phyloP scores from a whole-genome alignment of 225 moss, liverwort and hornwort genomes.

The Physcomitrium patens region DNA sequence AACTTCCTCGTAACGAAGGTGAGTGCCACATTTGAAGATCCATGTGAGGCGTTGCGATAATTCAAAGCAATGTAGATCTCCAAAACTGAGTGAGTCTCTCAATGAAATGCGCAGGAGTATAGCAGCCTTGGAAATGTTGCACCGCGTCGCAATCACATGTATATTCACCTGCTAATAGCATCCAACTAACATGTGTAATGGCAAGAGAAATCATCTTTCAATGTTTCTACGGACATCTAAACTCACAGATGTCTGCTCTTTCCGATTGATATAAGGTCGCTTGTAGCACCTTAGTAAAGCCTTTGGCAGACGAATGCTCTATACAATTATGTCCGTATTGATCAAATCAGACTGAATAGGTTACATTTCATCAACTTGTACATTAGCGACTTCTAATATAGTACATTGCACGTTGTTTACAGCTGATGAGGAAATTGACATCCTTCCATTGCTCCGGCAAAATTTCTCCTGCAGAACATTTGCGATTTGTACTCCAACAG shows the following conservation, averaged over 20 bases:
- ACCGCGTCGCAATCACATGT: too few relatives aligned
- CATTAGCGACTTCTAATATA: slow-evolving; percentile 2
- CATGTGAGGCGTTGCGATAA: not conserved
- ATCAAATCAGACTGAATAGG: too few relatives aligned
- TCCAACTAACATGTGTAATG: not conserved
- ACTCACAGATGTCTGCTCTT: too few relatives aligned
- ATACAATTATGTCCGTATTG: too few relatives aligned
- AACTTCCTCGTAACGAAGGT: slow-evolving; percentile 94
- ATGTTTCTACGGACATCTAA: too few relatives aligned
- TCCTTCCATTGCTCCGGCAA: slow-evolving; percentile 66
- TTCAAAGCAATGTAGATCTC: not conserved
- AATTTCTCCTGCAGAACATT: slow-evolving; percentile 77
- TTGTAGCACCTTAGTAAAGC: too few relatives aligned
- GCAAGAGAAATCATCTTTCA: too few relatives aligned
- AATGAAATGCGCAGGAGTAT: not conserved
- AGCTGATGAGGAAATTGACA: slow-evolving; percentile 84
- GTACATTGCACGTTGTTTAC: slow-evolving; percentile 12
- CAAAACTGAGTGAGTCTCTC: not conserved
- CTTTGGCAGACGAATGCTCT: too few relatives aligned
- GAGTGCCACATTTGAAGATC: not conserved
- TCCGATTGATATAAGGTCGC: too few relatives aligned
- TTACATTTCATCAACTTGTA: too few relatives aligned
- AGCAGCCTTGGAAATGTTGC: not conserved
- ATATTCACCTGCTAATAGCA: not conserved
- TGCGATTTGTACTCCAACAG: slow-evolving; percentile 84